phyloP scores from a whole-genome alignment of 2,329 filamentous ascomycete species.

The Ophiostoma triangulosporum region DNA sequence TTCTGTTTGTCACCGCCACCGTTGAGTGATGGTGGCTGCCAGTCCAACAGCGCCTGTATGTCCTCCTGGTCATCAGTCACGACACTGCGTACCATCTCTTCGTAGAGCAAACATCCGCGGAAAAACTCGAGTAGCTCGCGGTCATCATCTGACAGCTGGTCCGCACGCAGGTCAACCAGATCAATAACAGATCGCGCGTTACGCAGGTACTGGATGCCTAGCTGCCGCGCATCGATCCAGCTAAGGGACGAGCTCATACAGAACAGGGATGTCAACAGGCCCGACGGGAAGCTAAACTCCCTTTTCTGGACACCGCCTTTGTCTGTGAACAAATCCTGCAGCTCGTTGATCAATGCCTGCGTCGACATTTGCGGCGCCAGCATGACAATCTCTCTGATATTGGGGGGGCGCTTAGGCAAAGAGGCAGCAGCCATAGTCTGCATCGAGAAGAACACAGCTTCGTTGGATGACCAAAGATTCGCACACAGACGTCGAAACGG shows the following conservation, averaged over 20 bases:
- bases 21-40: not conserved
- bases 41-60: constrained; percentile 11
- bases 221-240: constrained; percentile 25
- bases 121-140: constrained; percentile 23
- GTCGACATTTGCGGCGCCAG: constrained; percentile 23
- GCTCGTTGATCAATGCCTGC: constrained; percentile 22
- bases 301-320: not conserved
- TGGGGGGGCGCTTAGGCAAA: constrained; percentile 22
- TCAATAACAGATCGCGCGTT: constrained; percentile 17
- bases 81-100: constrained; percentile 26
- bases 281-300: constrained; percentile 19
- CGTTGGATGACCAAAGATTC: constrained; percentile 24
- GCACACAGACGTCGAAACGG: constrained; percentile 26
- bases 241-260: constrained; percentile 28
- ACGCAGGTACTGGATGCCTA: constrained; percentile 14
- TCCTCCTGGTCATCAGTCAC: constrained; percentile 22
- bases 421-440: constrained; percentile 30
- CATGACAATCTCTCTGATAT: constrained; percentile 23
- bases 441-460: constrained; percentile 24
- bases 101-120: constrained; percentile 26
- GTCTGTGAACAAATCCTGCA: constrained; percentile 16
- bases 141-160: constrained; percentile 14
- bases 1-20: not conserved
- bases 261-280: constrained; percentile 25
- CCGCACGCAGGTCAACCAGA: constrained; percentile 5